A percentile compares a stretch with the other conserved stretches of the same genome.
phyloP scores from a whole-genome alignment of 2,329 filamentous ascomycete species.

The Pochonia chlamydosporia region DNA sequence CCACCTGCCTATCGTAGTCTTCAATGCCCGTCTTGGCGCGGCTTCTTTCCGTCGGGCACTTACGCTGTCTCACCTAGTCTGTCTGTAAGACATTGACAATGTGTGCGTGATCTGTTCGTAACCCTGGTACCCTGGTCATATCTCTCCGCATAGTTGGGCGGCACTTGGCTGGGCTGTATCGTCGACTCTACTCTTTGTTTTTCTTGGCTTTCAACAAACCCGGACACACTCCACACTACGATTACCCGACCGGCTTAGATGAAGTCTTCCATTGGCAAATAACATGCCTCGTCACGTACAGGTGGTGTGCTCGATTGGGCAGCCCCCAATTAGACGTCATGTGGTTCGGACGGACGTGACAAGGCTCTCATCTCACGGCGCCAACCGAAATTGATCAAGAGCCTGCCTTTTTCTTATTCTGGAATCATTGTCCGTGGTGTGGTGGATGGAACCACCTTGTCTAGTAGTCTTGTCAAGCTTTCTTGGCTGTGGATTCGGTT shows the following conservation, averaged over 20 bases:
- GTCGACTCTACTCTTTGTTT: too few species aligned
- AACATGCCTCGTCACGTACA: neutral
- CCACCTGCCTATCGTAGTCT: neutral
- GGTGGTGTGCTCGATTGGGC: neutral
- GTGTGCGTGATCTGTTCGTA: too few species aligned
- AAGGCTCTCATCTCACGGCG: slow-evolving; percentile 3
- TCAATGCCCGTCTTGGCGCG: neutral
- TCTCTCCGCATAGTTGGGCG: too few species aligned
- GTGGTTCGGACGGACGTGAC: neutral
- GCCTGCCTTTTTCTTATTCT: neutral
- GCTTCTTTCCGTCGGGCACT: too few species aligned
- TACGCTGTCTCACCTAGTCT: too few species aligned
- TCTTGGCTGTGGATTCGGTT: neutral
- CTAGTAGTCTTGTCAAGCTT: neutral
- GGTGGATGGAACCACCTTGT: neutral
- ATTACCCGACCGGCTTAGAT: too few species aligned
- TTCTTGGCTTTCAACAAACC: too few species aligned
- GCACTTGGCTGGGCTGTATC: too few species aligned
- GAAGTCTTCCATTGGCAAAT: too few species aligned
- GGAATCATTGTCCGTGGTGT: neutral
- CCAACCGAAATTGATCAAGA: neutral
- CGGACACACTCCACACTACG: too few species aligned
- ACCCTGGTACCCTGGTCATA: too few species aligned
- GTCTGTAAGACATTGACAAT: too few species aligned
- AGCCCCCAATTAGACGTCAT: neutral